Evolutionary conservation across 768 basidiomycete genomes (phyloP).

Genomic region (Panaeolus papilionaceus): DNA sequence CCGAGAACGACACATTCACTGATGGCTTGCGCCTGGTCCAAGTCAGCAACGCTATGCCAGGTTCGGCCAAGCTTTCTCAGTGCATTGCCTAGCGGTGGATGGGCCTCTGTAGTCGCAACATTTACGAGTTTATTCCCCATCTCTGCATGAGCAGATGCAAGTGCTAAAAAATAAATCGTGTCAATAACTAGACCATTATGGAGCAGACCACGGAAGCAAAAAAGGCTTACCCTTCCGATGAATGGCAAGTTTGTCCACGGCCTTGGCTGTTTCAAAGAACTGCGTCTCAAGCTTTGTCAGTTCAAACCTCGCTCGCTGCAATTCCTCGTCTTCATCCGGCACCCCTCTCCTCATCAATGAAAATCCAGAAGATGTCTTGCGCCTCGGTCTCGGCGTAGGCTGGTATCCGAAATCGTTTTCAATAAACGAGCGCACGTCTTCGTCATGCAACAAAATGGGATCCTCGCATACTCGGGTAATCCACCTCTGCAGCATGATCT

Average conservation of each 20-base stretch:
- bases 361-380: conserved; percentile 78
- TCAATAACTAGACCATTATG: conserved; percentile 3
- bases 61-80: conserved; percentile 85
- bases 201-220: conserved; percentile 6
- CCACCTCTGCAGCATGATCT: conserved; percentile 96
- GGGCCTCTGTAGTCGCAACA: conserved; percentile 88
- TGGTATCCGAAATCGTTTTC: conserved; percentile 98
- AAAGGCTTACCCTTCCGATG: conserved; percentile 71
- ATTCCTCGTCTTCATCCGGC: conserved; percentile 93
- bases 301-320: conserved; percentile 89
- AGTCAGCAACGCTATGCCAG: conserved; percentile 87
- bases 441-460: conserved; percentile 84
- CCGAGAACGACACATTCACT: conserved; percentile 95
- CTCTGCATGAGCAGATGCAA: conserved; percentile 81
- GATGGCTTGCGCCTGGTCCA: conserved; percentile 90
- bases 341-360: conserved; percentile 79
- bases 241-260: conserved; percentile 85
- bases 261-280: conserved; percentile 92
- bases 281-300: conserved; percentile 90
- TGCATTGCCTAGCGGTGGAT: conserved; percentile 83
- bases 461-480: conserved; percentile 93
- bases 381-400: conserved; percentile 76
- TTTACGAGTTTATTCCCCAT: conserved; percentile 94
- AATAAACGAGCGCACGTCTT: conserved; percentile 93
- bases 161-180: conserved; percentile 49